Evolutionary conservation across 371 early-diverging fungal species (phyloP).

Genomic region (Mortierella sp.): DNA sequence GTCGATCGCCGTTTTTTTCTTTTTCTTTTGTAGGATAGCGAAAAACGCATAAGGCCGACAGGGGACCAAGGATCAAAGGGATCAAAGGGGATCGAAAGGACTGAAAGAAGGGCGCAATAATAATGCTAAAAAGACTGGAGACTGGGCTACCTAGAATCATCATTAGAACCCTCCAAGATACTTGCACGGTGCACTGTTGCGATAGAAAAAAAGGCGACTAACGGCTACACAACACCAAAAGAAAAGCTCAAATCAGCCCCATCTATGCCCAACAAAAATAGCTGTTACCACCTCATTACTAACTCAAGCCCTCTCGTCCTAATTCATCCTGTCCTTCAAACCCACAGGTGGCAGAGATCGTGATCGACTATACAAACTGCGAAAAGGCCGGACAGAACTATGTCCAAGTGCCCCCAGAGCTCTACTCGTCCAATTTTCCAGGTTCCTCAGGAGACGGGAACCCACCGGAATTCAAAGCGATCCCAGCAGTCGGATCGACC

Average conservation of each 20-base stretch:
- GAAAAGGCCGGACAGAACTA: slow-evolving; percentile 49
- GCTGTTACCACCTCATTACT: neutral
- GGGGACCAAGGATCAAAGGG: too few relatives aligned
- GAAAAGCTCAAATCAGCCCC: neutral
- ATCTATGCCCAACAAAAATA: neutral
- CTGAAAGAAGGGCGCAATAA: too few relatives aligned
- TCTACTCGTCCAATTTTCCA: slow-evolving; percentile 60
- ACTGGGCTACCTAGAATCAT: neutral
- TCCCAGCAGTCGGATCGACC: neutral
- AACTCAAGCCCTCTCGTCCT: neutral
- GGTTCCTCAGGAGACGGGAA: slow-evolving; percentile 41
- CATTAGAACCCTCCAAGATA: neutral
- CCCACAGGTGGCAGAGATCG: slow-evolving; percentile 79
- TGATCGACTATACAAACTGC: slow-evolving; percentile 94
- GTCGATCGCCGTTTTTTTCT: neutral
- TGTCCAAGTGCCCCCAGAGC: slow-evolving; percentile 30
- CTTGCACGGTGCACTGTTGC: neutral
- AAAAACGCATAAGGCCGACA: too few relatives aligned
- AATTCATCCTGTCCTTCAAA: neutral
- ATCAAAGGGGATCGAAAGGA: too few relatives aligned
- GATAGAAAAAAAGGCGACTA: neutral
- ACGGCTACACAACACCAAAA: neutral
- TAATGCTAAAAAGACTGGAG: neutral
- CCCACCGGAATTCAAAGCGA: slow-evolving; percentile 44
- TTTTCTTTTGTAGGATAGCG: too few relatives aligned